Evolutionary conservation across 2,329 filamentous ascomycete genomes (phyloP).

Genomic region (Cladosporium sp.): DNA sequence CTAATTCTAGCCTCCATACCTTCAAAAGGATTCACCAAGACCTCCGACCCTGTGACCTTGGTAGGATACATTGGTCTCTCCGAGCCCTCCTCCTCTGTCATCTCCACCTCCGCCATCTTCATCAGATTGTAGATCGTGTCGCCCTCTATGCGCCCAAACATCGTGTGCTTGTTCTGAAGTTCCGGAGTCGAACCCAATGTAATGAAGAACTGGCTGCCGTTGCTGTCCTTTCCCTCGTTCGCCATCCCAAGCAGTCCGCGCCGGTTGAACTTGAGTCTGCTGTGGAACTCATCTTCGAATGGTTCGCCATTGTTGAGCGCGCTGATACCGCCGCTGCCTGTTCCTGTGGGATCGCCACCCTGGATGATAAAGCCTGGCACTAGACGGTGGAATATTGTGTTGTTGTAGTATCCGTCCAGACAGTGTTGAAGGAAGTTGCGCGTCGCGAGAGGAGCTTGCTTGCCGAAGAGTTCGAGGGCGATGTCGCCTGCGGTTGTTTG

Average conservation of each 20-base stretch:
- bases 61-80: conserved; percentile 86
- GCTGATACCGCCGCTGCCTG: conserved; percentile 85
- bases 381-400: conserved; percentile 90
- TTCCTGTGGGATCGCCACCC: conserved; percentile 91
- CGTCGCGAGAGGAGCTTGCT: conserved; percentile 86
- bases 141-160: conserved; percentile 89
- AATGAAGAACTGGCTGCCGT: conserved; percentile 97
- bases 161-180: conserved; percentile 83
- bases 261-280: conserved; percentile 87
- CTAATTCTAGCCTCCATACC: conserved; percentile 73
- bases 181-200: conserved; percentile 82
- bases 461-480: conserved; percentile 89
- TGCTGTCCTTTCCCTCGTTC: conserved; percentile 80
- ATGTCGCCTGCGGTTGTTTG: conserved; percentile 90
- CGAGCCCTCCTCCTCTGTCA: conserved; percentile 66
- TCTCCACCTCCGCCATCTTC: conserved; percentile 87
- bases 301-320: conserved; percentile 85
- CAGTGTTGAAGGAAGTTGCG: conserved; percentile 96
- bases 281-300: conserved; percentile 90
- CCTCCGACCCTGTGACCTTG: conserved; percentile 72
- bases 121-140: conserved; percentile 96
- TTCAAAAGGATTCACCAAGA: conserved; percentile 79
- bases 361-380: conserved; percentile 92
- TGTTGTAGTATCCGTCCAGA: conserved; percentile 92
- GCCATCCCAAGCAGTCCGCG: conserved; percentile 94